Evolutionary conservation across 441 rosid genomes (phyloP), one percentile per base, ranked within the genome.

Genomic region (Kokia cookei): DNA sequence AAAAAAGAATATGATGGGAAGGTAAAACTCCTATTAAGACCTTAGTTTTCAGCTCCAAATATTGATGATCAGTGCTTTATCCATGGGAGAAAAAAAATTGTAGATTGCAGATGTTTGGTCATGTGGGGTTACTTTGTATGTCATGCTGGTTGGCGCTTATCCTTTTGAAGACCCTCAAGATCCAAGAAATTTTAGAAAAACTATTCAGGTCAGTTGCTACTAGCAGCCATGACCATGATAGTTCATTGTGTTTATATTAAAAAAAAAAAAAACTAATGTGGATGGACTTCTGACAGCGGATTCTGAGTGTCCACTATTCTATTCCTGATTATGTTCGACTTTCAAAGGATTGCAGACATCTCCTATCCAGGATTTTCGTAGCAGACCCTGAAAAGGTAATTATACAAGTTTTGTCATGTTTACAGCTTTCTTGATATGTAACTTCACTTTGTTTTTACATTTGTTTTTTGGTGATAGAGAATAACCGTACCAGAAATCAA

Each of bases 81-180:
- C 55, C 17, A 22, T 76, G 75, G 37, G 7, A 32, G 37, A 4
- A 53, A 51, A 29, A 51, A 24, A n/a, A 48, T 62, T 67, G 54
- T 57, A 89, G 93, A 83, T 86, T 69, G 91, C 91, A 74, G 91
- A 89, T 81, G 93, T 87, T 79, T 89, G 93, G 93, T 89, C 93
- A 42, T 87, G 93, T 80, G 93, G 93, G 76, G 93, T 89, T 27
- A 89, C 93, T 57, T 71, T 89, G 43, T 89, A 89, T 74, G 93
- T 89, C 77, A 89, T 89, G 91, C 84, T 89, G 76, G 84, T 89
- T 71, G 93, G 93, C 11, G 90, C 93, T 81, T 89, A 89, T 84
- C 93, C 93, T 12, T 89, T 89, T 58, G 93, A 89, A 79, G 93
- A 89, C 61, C 82, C 88, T 22, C 84, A 83, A 12, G 91, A 89